Conservation (phyloP, 345 rosid species). For the Eucalyptus virginea region DNA sequence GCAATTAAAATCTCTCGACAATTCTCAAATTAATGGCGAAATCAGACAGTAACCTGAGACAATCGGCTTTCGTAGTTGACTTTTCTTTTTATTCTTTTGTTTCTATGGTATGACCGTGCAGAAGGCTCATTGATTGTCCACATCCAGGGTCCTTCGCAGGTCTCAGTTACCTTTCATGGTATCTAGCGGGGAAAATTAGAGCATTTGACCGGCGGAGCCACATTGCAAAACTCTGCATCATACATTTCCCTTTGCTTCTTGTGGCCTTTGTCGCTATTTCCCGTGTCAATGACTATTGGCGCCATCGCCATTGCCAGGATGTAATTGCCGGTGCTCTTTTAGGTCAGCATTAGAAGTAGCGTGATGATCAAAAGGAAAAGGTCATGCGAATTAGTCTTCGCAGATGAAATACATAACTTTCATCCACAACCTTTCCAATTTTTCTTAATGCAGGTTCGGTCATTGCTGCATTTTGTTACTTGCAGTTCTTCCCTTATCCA, state of each 20-base stretch:
- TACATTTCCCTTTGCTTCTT: conserved; percentile 30
- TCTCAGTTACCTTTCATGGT: conserved; percentile 16
- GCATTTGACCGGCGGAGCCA: conserved; percentile 42
- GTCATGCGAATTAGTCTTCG: not conserved
- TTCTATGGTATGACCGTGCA: not conserved
- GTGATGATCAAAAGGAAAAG: not conserved
- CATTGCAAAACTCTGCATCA: conserved; percentile 37
- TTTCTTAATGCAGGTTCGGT: conserved; percentile 5
- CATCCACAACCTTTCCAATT: not conserved
- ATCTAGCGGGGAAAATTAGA: conserved; percentile 49
- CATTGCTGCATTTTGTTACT: conserved; percentile 35
- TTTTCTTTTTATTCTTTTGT: too few relatives aligned
- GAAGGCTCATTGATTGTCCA: not conserved
- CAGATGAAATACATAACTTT: not conserved
- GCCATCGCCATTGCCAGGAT: conserved; percentile 64
- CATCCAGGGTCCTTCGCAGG: conserved; percentile 63
- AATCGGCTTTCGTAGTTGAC: not conserved
- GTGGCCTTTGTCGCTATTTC: conserved; percentile 44
- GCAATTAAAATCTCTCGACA: not conserved
- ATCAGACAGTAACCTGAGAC: not conserved
- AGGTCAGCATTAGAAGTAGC: conserved; percentile 2
- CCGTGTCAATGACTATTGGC: conserved; percentile 58
- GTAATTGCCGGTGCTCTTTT: conserved; percentile 46
- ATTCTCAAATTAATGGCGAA: not conserved
- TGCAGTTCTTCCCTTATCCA: conserved; percentile 47